These are phyloP conservation scores for Diaporthe caulivora DNA, from an alignment of 2,329 filamentous ascomycete species.

Conservation along the genomic window DNA sequence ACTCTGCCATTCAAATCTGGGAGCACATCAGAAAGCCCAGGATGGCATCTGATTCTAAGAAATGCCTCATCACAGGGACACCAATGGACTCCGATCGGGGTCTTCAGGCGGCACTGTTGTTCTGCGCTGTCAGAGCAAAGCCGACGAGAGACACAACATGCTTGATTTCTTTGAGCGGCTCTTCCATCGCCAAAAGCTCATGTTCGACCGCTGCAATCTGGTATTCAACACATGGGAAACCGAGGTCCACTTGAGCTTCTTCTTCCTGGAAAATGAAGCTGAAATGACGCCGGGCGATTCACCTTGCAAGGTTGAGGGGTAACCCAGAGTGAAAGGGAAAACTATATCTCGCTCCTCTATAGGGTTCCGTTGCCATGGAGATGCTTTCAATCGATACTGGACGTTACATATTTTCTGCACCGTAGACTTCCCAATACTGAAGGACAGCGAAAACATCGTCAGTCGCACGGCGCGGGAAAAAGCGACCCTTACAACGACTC, in stretches of 20 bases:
- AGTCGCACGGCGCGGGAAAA: too few species aligned
- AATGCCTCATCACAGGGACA: not conserved
- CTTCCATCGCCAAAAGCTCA: constrained; percentile 36
- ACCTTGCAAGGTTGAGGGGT: not conserved
- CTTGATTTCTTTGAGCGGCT: constrained; percentile 44
- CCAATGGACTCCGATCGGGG: not conserved
- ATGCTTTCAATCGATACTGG: constrained; percentile 50
- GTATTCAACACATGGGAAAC: constrained; percentile 47
- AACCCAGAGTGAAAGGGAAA: constrained; percentile 9
- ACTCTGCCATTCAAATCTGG: not conserved
- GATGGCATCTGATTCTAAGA: not conserved
- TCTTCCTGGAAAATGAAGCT: constrained; percentile 28
- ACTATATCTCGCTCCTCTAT: constrained; percentile 40
- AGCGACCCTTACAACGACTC: too few species aligned
- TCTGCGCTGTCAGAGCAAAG: not conserved
- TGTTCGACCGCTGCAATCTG: constrained; percentile 44
- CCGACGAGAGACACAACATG: constrained; percentile 29
- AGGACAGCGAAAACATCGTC: too few species aligned
- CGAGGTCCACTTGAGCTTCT: constrained; percentile 47
- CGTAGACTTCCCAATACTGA: not conserved
- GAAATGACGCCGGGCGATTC: not conserved
- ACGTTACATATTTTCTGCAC: constrained; percentile 44
- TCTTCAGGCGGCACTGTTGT: constrained; percentile 3
- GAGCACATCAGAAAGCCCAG: not conserved
- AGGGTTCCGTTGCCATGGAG: constrained; percentile 46